Evolutionary conservation across 108 stramenopile species (phyloP).

Genomic region (Skeletonema tropicum): DNA sequence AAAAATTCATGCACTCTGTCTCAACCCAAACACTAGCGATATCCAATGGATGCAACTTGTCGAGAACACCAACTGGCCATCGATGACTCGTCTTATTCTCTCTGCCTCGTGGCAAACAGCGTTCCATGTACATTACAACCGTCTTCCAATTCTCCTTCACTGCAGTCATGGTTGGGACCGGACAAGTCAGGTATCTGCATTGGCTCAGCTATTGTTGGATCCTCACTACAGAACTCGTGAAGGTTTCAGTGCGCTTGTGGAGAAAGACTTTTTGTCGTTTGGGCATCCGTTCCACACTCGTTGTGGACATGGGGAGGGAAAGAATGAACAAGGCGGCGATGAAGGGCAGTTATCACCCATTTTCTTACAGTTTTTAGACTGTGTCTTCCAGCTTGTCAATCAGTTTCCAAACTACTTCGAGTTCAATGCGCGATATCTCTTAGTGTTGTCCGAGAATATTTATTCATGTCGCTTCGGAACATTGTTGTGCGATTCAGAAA

Average conservation of each 20-base stretch:
- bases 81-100: constrained; percentile 84
- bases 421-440: constrained; percentile 80
- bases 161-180: constrained; percentile 99
- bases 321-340: constrained; percentile 67
- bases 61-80: constrained; percentile 94
- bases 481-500: constrained; percentile 91
- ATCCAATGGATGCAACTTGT: constrained; percentile 77
- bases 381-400: constrained; percentile 90
- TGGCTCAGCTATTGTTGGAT: constrained; percentile 96
- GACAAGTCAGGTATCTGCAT: constrained; percentile 89
- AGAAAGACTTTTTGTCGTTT: constrained; percentile 97
- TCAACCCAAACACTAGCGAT: constrained; percentile 53
- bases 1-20: constrained; percentile 71
- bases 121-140: constrained; percentile 82
- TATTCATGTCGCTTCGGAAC: constrained; percentile 95
- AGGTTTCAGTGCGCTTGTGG: constrained; percentile 94
- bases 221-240: constrained; percentile 93
- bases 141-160: constrained; percentile 93
- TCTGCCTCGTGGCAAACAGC: constrained; percentile 89
- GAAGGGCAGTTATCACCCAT: constrained; percentile 95
- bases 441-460: constrained; percentile 82
- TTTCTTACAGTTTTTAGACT: constrained; percentile 98
- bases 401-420: constrained; percentile 91
- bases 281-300: constrained; percentile 97
- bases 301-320: constrained; percentile 90